Evolutionary conservation across 805 yeast genomes (phyloP).

Genomic region (Starmerella lactis-condensi): DNA sequence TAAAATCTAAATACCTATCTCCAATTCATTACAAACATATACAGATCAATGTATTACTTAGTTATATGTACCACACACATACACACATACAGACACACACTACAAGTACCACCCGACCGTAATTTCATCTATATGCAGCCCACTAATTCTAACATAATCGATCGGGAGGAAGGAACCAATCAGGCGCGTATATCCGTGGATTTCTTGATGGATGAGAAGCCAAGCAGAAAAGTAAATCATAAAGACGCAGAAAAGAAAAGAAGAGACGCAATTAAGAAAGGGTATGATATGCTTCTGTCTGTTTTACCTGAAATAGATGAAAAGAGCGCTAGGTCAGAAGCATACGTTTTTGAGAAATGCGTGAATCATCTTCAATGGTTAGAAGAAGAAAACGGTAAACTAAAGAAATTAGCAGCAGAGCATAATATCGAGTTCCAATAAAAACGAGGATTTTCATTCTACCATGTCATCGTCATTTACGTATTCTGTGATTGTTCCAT

Average conservation of each 20-base stretch:
- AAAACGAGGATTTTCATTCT: too few species aligned
- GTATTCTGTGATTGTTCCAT: too few species aligned
- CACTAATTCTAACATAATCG: neutral
- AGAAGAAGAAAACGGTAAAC: slow-evolving; percentile 18
- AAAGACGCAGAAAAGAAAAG: slow-evolving; percentile 76
- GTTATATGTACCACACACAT: too few species aligned
- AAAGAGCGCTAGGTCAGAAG: slow-evolving; percentile 65
- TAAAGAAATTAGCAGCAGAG: slow-evolving; percentile 16
- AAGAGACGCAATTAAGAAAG: slow-evolving; percentile 65
- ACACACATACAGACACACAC: neutral
- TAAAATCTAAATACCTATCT: too few species aligned
- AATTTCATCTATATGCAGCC: neutral
- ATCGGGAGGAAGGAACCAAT: neutral
- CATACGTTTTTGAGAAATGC: slow-evolving; percentile 46
- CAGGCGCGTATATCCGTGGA: neutral
- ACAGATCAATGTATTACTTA: too few species aligned
- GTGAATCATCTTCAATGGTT: slow-evolving; percentile 21
- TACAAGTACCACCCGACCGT: neutral
- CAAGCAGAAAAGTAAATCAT: slow-evolving; percentile 33
- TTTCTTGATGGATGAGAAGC: slow-evolving; percentile 1
- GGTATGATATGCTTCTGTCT: slow-evolving; percentile 56
- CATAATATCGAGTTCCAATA: slow-evolving; percentile 3
- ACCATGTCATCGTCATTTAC: too few species aligned
- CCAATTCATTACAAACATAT: too few species aligned
- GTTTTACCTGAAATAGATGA: slow-evolving; percentile 54